Conservation (phyloP, 2,329 filamentous ascomycete genomes). For the Teratosphaeria gauchensis region DNA sequence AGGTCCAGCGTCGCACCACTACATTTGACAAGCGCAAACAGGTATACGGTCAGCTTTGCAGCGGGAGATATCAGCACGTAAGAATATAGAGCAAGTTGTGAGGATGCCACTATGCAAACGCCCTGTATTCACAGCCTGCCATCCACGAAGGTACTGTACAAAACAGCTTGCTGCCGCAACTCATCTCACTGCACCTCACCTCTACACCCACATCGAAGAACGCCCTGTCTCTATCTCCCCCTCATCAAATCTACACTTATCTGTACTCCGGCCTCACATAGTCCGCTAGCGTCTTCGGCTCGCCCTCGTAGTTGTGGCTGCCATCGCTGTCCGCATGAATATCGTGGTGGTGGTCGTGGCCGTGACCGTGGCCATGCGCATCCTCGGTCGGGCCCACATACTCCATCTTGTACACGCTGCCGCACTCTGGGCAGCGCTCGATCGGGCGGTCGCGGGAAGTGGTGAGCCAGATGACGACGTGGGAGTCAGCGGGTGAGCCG, state of each 20-base stretch:
- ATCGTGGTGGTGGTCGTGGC: constrained; percentile 24
- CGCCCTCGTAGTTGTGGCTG: constrained; percentile 50
- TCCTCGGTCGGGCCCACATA: constrained; percentile 80
- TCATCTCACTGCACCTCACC: background rate
- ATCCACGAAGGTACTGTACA: background rate
- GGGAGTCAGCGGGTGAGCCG: constrained; percentile 83
- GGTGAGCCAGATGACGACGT: constrained; percentile 82
- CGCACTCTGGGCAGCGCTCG: constrained; percentile 94
- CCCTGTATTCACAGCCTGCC: background rate
- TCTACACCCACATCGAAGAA: background rate
- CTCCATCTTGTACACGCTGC: constrained; percentile 94
- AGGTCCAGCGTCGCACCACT: too few species aligned
- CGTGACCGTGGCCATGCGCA: constrained; percentile 38
- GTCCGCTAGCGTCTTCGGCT: constrained; percentile 95
- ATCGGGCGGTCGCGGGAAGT: constrained; percentile 81
- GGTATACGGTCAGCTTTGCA: too few species aligned
- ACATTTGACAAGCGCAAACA: too few species aligned
- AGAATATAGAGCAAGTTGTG: background rate
- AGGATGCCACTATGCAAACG: background rate
- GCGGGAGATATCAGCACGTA: background rate
- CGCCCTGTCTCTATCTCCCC: background rate
- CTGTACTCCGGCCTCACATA: constrained; percentile 92
- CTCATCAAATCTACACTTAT: constrained; percentile 37
- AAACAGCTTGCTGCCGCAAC: background rate
- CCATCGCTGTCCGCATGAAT: constrained; percentile 44